These are phyloP conservation scores for Pugionium cornutum DNA, from an alignment of 345 rosid species.

Conservation along the genomic window DNA sequence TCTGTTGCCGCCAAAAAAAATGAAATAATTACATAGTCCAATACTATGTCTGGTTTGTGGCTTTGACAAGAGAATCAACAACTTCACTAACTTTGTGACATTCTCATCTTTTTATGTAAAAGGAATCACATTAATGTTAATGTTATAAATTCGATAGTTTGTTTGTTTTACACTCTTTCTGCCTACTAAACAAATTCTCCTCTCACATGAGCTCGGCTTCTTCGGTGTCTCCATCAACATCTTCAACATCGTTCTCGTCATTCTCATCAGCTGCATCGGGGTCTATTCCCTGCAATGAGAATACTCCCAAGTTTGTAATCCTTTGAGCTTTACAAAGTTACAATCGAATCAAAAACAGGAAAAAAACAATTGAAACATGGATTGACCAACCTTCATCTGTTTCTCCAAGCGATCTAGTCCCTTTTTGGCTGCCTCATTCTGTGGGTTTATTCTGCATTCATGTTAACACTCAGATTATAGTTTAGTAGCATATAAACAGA, in stretches of 20 bases:
- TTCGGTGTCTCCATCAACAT: slow-evolving; percentile 92
- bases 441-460: slow-evolving; percentile 76
- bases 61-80: too few relatives aligned
- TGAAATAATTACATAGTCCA: too few relatives aligned
- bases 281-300: slow-evolving; percentile 78
- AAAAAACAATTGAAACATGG: neutral
- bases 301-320: slow-evolving; percentile 6
- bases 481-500: slow-evolving; percentile 1
- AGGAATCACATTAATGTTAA: too few relatives aligned
- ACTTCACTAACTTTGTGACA: too few relatives aligned
- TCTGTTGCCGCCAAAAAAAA: too few relatives aligned
- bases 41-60: too few relatives aligned
- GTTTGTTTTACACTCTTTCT: slow-evolving; percentile 5
- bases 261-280: slow-evolving; percentile 98
- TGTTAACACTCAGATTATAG: neutral
- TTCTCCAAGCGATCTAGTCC: slow-evolving; percentile 97
- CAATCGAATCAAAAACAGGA: neutral
- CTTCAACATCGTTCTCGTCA: slow-evolving; percentile 93
- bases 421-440: slow-evolving; percentile 89
- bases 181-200: slow-evolving; percentile 11
- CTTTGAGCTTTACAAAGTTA: neutral
- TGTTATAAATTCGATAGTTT: too few relatives aligned
- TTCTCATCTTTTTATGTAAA: too few relatives aligned
- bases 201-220: slow-evolving; percentile 76
- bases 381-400: slow-evolving; percentile 83